A percentile compares a stretch with the other conserved stretches of the same genome.
Conservation (phyloP, 1,139 yeast species). For the Debaryomyces nepalensis region DNA sequence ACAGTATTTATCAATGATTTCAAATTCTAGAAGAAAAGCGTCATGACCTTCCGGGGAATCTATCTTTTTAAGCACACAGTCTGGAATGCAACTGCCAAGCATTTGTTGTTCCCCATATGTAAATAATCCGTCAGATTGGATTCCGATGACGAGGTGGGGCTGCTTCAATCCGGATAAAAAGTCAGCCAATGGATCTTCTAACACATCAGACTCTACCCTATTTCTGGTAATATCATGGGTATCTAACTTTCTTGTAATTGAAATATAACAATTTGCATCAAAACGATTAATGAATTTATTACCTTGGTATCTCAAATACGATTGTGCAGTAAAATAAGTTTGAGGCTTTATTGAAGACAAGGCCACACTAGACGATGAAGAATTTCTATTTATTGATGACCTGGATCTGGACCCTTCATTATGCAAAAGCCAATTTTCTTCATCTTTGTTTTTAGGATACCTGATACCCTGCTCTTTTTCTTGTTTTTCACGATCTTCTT, state of each 20-base stretch:
- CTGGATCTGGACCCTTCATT: conserved; percentile 45
- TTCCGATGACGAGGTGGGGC: conserved; percentile 86
- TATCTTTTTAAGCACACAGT: conserved; percentile 68
- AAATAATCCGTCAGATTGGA: conserved; percentile 89
- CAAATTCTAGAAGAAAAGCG: conserved; percentile 90
- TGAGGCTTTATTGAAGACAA: conserved; percentile 55
- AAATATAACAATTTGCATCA: conserved; percentile 95
- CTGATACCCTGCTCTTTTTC: conserved; percentile 28
- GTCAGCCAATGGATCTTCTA: conserved; percentile 47
- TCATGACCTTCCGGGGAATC: conserved; percentile 98
- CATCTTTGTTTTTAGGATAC: conserved; percentile 47
- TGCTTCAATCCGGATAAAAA: conserved; percentile 58
- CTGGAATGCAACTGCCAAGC: conserved; percentile 75
- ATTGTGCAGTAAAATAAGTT: conserved; percentile 93
- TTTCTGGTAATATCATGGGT: conserved; percentile 93
- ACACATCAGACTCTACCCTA: conserved; percentile 45
- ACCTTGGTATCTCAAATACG: conserved; percentile 92
- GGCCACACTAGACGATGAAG: conserved; percentile 9
- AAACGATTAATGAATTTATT: conserved; percentile 85
- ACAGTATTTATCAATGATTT: conserved; percentile 73
- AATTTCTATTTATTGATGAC: conserved; percentile 17
- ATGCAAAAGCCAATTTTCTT: conserved; percentile 50
- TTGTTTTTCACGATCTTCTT: conserved; percentile 13
- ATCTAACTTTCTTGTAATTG: conserved; percentile 90
- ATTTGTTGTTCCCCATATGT: conserved; percentile 90